Percentiles rank a stretch among this genome's conserved stretches.
Evolutionary conservation across 2,329 filamentous ascomycete species (phyloP).

Genomic region (Colletotrichum agaves): DNA sequence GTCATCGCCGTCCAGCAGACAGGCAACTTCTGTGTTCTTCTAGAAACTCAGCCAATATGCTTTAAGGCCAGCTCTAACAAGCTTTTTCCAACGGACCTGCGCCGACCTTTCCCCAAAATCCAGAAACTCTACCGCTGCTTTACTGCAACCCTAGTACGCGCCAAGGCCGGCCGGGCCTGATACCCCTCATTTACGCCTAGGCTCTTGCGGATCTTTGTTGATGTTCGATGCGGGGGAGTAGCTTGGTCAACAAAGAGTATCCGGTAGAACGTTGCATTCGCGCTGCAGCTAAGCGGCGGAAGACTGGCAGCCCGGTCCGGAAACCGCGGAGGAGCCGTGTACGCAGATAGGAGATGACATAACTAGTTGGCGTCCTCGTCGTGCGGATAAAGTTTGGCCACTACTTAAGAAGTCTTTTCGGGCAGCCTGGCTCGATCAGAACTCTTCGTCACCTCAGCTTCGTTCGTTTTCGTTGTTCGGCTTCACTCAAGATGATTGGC

Average conservation of each 20-base stretch:
- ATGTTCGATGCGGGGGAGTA: not conserved
- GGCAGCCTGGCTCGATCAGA: not conserved
- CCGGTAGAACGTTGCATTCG: constrained; percentile 14
- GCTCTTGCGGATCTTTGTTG: no score
- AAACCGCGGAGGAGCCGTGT: not conserved
- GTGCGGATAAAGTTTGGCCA: no score
- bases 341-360: not conserved
- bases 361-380: not conserved
- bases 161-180: not conserved
- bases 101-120: no score
- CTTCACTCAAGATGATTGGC: constrained; percentile 1
- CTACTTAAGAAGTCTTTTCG: not conserved
- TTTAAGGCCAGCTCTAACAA: not conserved
- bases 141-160: not conserved
- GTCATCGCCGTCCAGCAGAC: no score
- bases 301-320: not conserved
- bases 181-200: not conserved
- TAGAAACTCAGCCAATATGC: not conserved
- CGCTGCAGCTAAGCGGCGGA: constrained; percentile 17
- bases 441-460: not conserved
- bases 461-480: not conserved
- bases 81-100: no score
- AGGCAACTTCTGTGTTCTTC: no score
- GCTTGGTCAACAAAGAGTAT: not conserved
- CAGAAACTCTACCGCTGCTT: no score